Conservation (phyloP, 1,284 basidiomycete genomes). For the Cryptococcus neoformans region DNA sequence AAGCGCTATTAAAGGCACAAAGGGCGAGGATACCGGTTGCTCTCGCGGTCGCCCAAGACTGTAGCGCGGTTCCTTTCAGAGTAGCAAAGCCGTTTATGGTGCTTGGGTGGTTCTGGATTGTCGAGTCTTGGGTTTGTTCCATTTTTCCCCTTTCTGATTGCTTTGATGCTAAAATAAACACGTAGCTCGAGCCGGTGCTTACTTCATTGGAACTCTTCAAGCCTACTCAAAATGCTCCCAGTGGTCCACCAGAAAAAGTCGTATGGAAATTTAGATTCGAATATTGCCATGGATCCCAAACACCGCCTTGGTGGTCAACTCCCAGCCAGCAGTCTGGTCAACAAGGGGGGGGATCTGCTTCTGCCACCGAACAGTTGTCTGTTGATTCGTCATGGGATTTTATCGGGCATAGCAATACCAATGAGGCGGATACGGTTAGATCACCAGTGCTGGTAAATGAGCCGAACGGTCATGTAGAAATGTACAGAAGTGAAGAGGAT, state of each 20-base stretch:
- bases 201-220: conserved; percentile 10
- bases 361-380: not conserved
- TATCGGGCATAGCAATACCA: conserved; percentile 11
- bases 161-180: too few relatives aligned
- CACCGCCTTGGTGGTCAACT: conserved; percentile 37
- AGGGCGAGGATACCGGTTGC: conserved; percentile 37
- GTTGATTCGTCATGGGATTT: conserved; percentile 12
- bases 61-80: conserved; percentile 32
- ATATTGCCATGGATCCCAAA: conserved; percentile 31
- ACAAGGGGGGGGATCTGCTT: not conserved
- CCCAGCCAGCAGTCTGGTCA: not conserved
- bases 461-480: too few relatives aligned
- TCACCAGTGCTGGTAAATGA: too few relatives aligned
- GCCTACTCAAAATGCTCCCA: not conserved
- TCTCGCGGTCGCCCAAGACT: conserved; percentile 38
- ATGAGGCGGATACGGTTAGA: conserved; percentile 3
- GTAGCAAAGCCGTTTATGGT: conserved; percentile 36
- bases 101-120: conserved; percentile 48
- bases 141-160: not conserved
- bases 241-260: conserved; percentile 15
- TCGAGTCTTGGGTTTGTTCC: conserved; percentile 41
- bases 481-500: too few relatives aligned
- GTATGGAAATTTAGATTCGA: conserved; percentile 45
- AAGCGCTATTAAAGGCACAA: conserved; percentile 37
- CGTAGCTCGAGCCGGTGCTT: conserved; percentile 35